Base-by-base conservation (phyloP, 257 asterid species). In the Lithospermum erythrorhizon region DNA sequence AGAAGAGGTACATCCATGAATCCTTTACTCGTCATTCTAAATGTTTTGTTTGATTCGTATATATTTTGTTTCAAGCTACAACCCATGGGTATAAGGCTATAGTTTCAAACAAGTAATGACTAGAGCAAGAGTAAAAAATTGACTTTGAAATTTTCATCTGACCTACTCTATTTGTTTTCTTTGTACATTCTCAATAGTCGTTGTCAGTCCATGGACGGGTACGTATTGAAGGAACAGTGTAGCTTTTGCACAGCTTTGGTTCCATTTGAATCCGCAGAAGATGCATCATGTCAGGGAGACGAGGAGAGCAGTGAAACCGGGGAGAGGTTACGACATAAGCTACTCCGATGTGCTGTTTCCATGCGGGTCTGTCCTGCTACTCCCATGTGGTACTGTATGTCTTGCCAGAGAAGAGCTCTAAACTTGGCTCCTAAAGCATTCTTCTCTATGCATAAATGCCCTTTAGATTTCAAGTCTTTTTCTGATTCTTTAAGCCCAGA, bases 351-450 rank as follows among this genome's bases (percentile, higher is more conserved):
- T 60, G 72, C 84, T 3, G 81, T 75, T 64, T 74, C 95, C 19
- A 78, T 91, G 95, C 81, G 61, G 64, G 64, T 84, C 62, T 90
- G 88, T 66, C 90, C 94, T 0, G 58, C 72, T 22, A 68, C 76
- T 68, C 83, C 86, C 59, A 53, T 86, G 63, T 91, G 98, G 98
- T 82, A 76, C 66, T 91, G 98, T 64, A 64, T 73, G 58, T 81
- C 87, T 55, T 91, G 95, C 68, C 83, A 72, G 64, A 77, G 90
- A 76, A 58, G 76, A 72, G 76, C 84, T 6, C 65, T 73, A 55
- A 61, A 69, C 68, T 70, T 78, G 62, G 81, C 90, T 20, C 95
- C 95, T 35, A 69, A 64, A 57, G 22, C 65, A 54, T 41, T 91
- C 63, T 84, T 84, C 68, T 25, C 68, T 23, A 72, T 90, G 84